A percentile compares a stretch with the other conserved stretches of the same genome.
These are phyloP conservation scores for Citrus glauca DNA, from an alignment of 345 rosid genomes.

Conservation along the genomic window DNA sequence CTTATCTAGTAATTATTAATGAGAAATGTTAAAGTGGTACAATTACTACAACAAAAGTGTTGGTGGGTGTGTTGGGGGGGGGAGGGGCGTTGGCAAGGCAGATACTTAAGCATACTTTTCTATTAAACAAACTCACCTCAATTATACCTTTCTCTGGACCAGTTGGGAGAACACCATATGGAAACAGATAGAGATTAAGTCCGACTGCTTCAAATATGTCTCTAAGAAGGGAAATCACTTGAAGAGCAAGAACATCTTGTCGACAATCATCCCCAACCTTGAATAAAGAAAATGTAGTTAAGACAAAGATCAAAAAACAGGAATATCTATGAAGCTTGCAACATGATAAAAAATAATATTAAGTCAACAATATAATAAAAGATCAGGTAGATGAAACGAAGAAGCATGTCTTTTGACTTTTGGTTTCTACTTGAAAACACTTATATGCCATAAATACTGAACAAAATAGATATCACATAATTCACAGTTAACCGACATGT, in stretches of 20 bases:
- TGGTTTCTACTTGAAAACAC: background rate
- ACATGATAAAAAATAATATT: background rate
- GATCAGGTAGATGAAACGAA: background rate
- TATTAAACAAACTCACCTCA: slow-evolving; percentile 54
- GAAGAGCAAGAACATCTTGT: slow-evolving; percentile 99
- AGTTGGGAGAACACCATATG: slow-evolving; percentile 99
- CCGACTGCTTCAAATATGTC: slow-evolving; percentile 90
- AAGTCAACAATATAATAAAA: background rate
- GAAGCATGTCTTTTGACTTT: background rate
- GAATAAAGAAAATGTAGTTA: slow-evolving; percentile 18
- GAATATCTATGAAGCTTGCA: background rate
- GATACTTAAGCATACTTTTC: background rate
- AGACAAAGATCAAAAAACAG: slow-evolving; percentile 4
- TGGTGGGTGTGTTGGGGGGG: too few species aligned
- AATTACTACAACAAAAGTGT: background rate
- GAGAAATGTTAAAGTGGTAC: background rate
- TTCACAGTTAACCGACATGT: background rate
- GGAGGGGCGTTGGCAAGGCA: background rate
- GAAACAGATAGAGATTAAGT: slow-evolving; percentile 81
- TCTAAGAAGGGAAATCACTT: slow-evolving; percentile 90
- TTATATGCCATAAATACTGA: background rate
- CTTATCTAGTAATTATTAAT: background rate
- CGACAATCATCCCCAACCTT: slow-evolving; percentile 99
- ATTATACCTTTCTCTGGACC: slow-evolving; percentile 94
- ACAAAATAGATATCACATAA: background rate